Evolutionary conservation across 1,284 basidiomycete genomes (phyloP), one percentile per base, ranked within the genome.

Genomic region (Afroboletus lepidellus): DNA sequence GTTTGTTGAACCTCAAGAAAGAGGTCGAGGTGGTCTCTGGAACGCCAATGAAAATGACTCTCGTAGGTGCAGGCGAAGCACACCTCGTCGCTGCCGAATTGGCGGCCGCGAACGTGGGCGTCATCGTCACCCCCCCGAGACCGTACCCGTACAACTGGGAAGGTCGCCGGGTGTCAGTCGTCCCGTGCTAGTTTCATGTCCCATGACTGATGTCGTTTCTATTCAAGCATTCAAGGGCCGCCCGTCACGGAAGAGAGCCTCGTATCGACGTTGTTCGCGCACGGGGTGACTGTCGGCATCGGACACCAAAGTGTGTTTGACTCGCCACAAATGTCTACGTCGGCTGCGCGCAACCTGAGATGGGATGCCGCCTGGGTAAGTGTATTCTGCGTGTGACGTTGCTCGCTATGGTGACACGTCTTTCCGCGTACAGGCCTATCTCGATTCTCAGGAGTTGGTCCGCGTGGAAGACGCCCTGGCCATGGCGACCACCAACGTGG

Each of bases 71-170:
- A 0, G 69, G 81, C 0, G 93, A 96, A 67, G 83, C 90, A 0
- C 79, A 91, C 65, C 69, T 90, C 6, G 67, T 95, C 29, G 91
- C 92, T 2, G 74, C 82, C 42, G 84, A 94, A 58, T 72, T 97
- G 15, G 87, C 82, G 0, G 72, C 77, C 42, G 85, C 85, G 2
- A 71, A 81, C 29, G 79, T 95, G 12, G 89, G 90, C 16, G 85
- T 96, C 23, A 79, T 97, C 39, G 71, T 94, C 21, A 69, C 76
- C 0, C 80, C 78, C 3, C 67, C 81, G 2, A 72, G 84, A 45
- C 75, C 83, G 0, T 87, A 83, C 75, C 84, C 85, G 0, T 61
- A 60, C 6, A 68, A 63, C 0, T 91, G 85, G 83, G 80, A 87
- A 58, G 64, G 71, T 39, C 69, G 77, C 37, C 72, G 83, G 27